A percentile compares a stretch with the other conserved stretches of the same genome.
These are phyloP conservation scores for Beauveria asiatica DNA, from an alignment of 2,329 filamentous ascomycete genomes.

Conservation along the genomic window DNA sequence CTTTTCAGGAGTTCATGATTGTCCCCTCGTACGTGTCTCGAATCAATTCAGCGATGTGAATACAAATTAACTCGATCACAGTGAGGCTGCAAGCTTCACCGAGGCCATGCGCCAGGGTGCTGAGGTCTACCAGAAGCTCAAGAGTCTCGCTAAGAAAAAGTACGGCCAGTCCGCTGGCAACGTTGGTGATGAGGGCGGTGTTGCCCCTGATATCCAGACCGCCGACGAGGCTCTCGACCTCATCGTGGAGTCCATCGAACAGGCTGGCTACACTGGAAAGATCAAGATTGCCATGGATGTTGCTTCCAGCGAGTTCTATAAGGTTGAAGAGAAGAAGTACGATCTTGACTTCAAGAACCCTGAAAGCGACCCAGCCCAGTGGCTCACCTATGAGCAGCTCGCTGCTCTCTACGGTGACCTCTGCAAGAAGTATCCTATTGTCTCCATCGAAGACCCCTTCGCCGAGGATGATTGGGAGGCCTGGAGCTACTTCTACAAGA, in stretches of 20 bases:
- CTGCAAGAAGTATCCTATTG: conserved; percentile 92
- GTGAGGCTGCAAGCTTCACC: conserved; percentile 78
- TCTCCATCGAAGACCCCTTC: conserved; percentile 98
- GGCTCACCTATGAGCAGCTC: conserved; percentile 97
- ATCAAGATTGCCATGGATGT: conserved; percentile 99
- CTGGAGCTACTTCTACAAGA: conserved; percentile 99
- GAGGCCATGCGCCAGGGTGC: conserved; percentile 94
- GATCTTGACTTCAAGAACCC: conserved; percentile 99
- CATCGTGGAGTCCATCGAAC: conserved; percentile 88
- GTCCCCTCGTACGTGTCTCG: conserved; percentile 61
- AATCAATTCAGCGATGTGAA: conserved; percentile 9
- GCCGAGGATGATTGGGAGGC: conserved; percentile 99
- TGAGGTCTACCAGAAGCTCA: conserved; percentile 98
- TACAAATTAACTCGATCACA: conserved; percentile 24
- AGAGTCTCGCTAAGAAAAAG: conserved; percentile 96
- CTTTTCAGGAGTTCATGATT: conserved; percentile 97
- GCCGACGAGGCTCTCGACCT: conserved; percentile 94
- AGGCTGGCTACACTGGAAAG: conserved; percentile 91
- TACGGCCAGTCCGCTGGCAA: conserved; percentile 98
- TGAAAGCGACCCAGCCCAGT: conserved; percentile 89
- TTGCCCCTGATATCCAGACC: conserved; percentile 97
- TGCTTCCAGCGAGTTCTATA: conserved; percentile 99
- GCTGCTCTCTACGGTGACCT: conserved; percentile 85
- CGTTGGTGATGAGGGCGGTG: conserved; percentile 98
- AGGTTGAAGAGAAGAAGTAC: conserved; percentile 95